Evolutionary conservation across 169 alveolate genomes (phyloP).

Genomic region (Plasmodium cynomolgi): DNA sequence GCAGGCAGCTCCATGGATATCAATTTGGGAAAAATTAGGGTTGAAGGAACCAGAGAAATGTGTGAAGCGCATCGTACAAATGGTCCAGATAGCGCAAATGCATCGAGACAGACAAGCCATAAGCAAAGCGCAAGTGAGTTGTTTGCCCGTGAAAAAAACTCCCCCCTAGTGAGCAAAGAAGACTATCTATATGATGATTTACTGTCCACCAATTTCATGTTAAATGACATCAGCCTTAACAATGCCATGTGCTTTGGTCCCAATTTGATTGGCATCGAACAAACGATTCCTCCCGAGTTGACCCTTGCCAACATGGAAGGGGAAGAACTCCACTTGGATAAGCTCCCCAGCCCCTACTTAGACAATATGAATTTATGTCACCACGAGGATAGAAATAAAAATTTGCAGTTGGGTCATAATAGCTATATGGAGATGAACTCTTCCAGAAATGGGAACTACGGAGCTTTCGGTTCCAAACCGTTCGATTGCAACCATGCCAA

Average conservation of each 20-base stretch:
- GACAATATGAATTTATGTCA: neutral
- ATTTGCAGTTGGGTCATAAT: neutral
- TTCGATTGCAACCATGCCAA: neutral
- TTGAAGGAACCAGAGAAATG: neutral
- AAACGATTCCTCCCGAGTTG: neutral
- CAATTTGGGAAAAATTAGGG: neutral
- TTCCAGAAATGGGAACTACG: neutral
- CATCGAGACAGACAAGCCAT: neutral
- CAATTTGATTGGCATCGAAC: neutral
- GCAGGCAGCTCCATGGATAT: neutral
- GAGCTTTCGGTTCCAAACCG: neutral
- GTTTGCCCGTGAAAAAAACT: neutral
- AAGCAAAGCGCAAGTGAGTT: neutral
- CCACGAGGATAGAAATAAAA: neutral
- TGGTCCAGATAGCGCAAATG: neutral
- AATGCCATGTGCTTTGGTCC: neutral
- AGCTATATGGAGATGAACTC: neutral
- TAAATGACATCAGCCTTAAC: conserved; percentile 19
- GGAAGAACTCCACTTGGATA: neutral
- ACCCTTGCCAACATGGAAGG: neutral
- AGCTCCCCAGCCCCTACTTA: neutral
- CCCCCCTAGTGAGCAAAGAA: neutral
- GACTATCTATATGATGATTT: conserved; percentile 10
- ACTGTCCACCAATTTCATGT: conserved; percentile 9
- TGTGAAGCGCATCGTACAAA: neutral